These are phyloP conservation scores for Flaveria trinervia DNA, from an alignment of 129 eudicot species.

Conservation along the genomic window DNA sequence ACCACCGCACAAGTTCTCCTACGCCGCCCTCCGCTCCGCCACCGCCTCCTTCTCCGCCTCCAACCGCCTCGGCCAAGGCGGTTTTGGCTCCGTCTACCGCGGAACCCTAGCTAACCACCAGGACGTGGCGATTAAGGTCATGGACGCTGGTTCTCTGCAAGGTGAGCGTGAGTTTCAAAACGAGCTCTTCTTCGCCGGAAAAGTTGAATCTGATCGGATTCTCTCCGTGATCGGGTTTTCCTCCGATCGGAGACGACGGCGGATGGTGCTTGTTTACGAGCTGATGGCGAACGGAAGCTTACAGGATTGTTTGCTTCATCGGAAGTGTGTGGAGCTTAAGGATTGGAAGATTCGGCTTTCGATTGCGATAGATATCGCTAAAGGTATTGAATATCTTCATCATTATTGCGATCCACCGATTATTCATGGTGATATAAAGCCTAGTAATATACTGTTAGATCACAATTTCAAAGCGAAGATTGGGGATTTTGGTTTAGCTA, in stretches of 20 bases:
- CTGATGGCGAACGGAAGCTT: slow-evolving; percentile 85
- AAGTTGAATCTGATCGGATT: slow-evolving; percentile 48
- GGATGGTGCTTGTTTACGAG: slow-evolving; percentile 86
- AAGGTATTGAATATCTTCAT: slow-evolving; percentile 83
- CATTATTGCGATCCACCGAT: slow-evolving; percentile 83
- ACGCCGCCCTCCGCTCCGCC: slow-evolving; percentile 78
- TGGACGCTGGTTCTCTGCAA: slow-evolving; percentile 91
- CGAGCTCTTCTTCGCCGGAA: slow-evolving; percentile 80
- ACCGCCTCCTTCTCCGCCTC: slow-evolving; percentile 69
- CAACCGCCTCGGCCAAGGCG: slow-evolving; percentile 91
- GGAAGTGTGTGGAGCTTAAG: slow-evolving; percentile 55
- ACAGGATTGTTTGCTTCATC: slow-evolving; percentile 81
- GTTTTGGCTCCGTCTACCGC: slow-evolving; percentile 81
- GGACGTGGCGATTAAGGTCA: slow-evolving; percentile 73
- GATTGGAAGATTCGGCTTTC: slow-evolving; percentile 60
- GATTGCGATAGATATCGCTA: slow-evolving; percentile 67
- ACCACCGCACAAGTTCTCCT: slow-evolving; percentile 70
- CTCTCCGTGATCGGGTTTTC: slow-evolving; percentile 70
- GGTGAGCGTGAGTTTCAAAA: slow-evolving; percentile 97
- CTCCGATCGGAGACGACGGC: slow-evolving; percentile 62
- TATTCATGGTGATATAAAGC: slow-evolving; percentile 91
- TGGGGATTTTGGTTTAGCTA: slow-evolving; percentile 89
- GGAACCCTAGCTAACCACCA: slow-evolving; percentile 50
- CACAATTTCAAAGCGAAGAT: slow-evolving; percentile 61
- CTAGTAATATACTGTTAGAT: slow-evolving; percentile 84